Percentiles rank a stretch among this genome's conserved stretches.
Conservation (phyloP, 1,284 basidiomycete species). For the Melampsora americana region DNA sequence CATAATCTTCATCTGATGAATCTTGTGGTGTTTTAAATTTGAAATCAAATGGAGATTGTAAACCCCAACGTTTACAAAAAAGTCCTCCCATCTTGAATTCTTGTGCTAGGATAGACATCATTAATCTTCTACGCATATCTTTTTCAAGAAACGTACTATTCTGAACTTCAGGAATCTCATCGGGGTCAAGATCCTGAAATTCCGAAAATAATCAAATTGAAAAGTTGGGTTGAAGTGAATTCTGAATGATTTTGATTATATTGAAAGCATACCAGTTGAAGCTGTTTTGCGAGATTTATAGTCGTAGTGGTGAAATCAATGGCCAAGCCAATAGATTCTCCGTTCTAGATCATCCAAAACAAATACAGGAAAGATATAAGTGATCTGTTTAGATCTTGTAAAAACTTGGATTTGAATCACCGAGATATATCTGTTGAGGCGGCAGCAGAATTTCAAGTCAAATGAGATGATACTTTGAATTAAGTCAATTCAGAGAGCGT, state of each 20-base stretch:
- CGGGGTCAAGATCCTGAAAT: slow-evolving; percentile 28
- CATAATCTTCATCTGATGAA: slow-evolving; percentile 25
- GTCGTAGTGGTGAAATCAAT: slow-evolving; percentile 18
- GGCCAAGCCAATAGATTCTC: slow-evolving; percentile 17
- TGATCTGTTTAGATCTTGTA: background rate
- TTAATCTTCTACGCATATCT: slow-evolving; percentile 19
- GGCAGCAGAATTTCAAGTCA: background rate
- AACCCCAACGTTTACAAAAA: slow-evolving; percentile 21
- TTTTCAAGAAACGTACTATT: slow-evolving; percentile 7
- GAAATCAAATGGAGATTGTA: slow-evolving; percentile 20
- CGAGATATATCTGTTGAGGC: slow-evolving; percentile 15
- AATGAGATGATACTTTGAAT: background rate
- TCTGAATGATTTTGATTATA: background rate
- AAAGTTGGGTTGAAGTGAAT: background rate
- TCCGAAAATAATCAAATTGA: background rate
- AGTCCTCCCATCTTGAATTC: slow-evolving; percentile 31
- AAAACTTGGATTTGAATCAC: slow-evolving; percentile 4
- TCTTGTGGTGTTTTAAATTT: slow-evolving; percentile 23
- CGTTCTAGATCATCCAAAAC: slow-evolving; percentile 6
- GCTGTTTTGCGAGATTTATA: slow-evolving; percentile 13
- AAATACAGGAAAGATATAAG: no score
- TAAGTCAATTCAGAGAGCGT: background rate
- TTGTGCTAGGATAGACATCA: slow-evolving; percentile 29
- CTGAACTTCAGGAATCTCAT: slow-evolving; percentile 13
- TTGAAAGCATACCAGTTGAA: slow-evolving; percentile 23